A percentile compares a stretch with the other conserved stretches of the same genome.
phyloP scores from a whole-genome alignment of 140 eudicot species.

The Senecio squalidus region DNA sequence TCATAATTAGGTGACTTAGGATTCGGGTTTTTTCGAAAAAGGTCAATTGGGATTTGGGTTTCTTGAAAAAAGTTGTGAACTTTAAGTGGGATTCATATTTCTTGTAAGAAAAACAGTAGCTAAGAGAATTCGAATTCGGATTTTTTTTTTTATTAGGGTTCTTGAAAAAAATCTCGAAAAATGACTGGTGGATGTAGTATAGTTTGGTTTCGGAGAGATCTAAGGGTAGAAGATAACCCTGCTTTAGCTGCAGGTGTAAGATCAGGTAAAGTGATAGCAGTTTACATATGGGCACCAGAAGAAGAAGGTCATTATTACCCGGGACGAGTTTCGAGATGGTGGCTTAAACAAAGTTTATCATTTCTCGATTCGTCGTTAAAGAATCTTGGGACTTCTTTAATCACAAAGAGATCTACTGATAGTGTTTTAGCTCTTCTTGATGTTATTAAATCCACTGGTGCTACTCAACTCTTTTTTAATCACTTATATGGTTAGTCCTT shows the following conservation, averaged over 20 bases:
- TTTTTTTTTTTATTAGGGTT: background rate
- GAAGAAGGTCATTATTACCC: conserved; percentile 92
- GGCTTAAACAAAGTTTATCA: conserved; percentile 92
- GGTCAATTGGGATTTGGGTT: background rate
- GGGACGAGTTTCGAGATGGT: conserved; percentile 97
- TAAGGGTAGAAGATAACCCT: conserved; percentile 92
- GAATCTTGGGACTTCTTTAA: conserved; percentile 75
- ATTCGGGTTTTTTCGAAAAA: background rate
- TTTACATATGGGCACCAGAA: conserved; percentile 84
- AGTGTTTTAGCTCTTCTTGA: conserved; percentile 85
- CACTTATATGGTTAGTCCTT: conserved; percentile 78
- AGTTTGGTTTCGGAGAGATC: conserved; percentile 93
- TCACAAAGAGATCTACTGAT: conserved; percentile 90
- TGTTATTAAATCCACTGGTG: conserved; percentile 75
- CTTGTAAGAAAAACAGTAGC: background rate
- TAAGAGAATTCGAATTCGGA: background rate
- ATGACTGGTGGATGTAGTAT: conserved; percentile 72
- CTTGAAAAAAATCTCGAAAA: conserved; percentile 13
- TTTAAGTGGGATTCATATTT: background rate
- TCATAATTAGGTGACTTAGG: background rate
- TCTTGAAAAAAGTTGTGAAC: background rate
- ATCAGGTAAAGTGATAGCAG: conserved; percentile 79
- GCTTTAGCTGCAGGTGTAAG: conserved; percentile 92
- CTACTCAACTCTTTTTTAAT: conserved; percentile 84
- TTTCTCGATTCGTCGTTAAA: conserved; percentile 80